A percentile compares a stretch with the other conserved stretches of the same genome.
phyloP scores from a whole-genome alignment of 2,329 filamentous ascomycete species.

The Penicillium sp. region DNA sequence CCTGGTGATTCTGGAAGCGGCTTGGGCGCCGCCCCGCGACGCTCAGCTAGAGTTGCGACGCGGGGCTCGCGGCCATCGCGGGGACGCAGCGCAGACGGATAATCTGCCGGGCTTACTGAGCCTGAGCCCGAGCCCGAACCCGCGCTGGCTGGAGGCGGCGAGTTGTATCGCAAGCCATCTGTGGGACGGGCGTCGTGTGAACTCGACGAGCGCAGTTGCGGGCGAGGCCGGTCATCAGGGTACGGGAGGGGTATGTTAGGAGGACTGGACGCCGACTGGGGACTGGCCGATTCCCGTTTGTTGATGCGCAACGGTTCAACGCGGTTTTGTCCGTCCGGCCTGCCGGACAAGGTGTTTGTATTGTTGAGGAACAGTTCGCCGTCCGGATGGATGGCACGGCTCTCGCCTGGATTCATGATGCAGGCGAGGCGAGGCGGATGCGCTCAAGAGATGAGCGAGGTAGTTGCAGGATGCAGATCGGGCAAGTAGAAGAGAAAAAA shows the following conservation, averaged over 20 bases:
- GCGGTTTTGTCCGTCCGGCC: neutral
- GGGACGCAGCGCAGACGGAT: slow-evolving; percentile 47
- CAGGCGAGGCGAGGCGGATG: slow-evolving; percentile 8
- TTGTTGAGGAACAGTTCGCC: slow-evolving; percentile 74
- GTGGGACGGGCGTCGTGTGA: slow-evolving; percentile 36
- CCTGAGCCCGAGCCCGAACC: slow-evolving; percentile 34
- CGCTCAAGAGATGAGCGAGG: neutral
- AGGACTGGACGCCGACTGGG: slow-evolving; percentile 45
- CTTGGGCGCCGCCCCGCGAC: slow-evolving; percentile 74
- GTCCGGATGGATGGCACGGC: slow-evolving; percentile 69
- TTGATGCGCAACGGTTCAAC: slow-evolving; percentile 83
- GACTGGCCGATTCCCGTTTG: slow-evolving; percentile 72
- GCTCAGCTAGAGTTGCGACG: slow-evolving; percentile 71
- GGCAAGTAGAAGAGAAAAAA: slow-evolving; percentile 1
- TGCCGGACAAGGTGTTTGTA: slow-evolving; percentile 34
- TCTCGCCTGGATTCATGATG: slow-evolving; percentile 50
- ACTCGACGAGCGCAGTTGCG: slow-evolving; percentile 38
- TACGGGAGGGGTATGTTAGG: slow-evolving; percentile 67
- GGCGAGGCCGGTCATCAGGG: slow-evolving; percentile 64
- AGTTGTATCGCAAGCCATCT: slow-evolving; percentile 33
- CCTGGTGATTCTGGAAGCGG: slow-evolving; percentile 82
- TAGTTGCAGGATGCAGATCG: slow-evolving; percentile 6
- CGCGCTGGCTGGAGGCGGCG: slow-evolving; percentile 34
- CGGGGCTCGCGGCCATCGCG: slow-evolving; percentile 56
- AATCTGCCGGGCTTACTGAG: slow-evolving; percentile 38